phyloP scores from a whole-genome alignment of 2,329 filamentous ascomycete species.

The Sarocladiaceae sp. region DNA sequence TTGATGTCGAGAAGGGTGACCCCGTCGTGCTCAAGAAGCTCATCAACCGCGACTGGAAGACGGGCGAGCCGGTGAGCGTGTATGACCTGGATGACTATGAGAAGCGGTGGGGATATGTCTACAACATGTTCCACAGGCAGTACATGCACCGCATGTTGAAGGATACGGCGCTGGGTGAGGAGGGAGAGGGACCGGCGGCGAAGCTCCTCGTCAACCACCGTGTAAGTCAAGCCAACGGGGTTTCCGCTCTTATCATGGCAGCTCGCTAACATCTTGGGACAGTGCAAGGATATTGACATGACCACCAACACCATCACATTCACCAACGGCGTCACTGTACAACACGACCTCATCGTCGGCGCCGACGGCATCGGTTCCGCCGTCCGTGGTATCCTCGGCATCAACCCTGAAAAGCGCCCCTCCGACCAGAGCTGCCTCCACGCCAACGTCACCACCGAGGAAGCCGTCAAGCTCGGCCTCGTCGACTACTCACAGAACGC shows the following conservation, averaged over 20 bases:
- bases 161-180: constrained; percentile 47
- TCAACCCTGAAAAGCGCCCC: constrained; percentile 52
- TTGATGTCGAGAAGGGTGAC: constrained; percentile 57
- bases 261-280: no score
- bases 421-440: constrained; percentile 58
- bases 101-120: constrained; percentile 56
- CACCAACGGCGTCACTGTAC: constrained; percentile 39
- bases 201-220: constrained; percentile 51
- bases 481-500: constrained; percentile 55
- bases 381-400: constrained; percentile 58
- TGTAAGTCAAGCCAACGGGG: constrained; percentile 28
- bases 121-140: constrained; percentile 65
- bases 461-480: constrained; percentile 53
- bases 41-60: constrained; percentile 65
- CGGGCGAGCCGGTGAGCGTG: constrained; percentile 57
- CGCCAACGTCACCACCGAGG: constrained; percentile 55
- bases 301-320: constrained; percentile 44
- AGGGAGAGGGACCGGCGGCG: constrained; percentile 47
- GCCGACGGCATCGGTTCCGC: constrained; percentile 62
- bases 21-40: constrained; percentile 59
- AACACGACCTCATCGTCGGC: constrained; percentile 56
- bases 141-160: constrained; percentile 64
- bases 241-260: no score
- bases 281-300: constrained; percentile 47
- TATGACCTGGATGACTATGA: constrained; percentile 61